Evolutionary conservation across 108 stramenopile species (phyloP).

Genomic region (Nitzschia palea): DNA sequence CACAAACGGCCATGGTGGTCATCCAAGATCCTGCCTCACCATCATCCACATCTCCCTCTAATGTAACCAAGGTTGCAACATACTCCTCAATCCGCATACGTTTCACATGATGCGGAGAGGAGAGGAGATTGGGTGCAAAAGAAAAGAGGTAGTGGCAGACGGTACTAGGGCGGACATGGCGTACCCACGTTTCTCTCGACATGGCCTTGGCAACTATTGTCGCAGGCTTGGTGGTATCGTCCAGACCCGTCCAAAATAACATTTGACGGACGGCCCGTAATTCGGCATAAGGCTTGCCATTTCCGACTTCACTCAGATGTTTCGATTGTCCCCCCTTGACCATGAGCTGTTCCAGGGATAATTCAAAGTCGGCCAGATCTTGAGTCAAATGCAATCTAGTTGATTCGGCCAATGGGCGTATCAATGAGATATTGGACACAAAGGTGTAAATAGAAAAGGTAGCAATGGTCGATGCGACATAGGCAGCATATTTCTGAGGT

Average conservation of each 20-base stretch:
- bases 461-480: conserved; percentile 72
- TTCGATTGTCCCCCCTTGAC: conserved; percentile 51
- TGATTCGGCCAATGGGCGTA: conserved; percentile 75
- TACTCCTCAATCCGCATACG: conserved; percentile 78
- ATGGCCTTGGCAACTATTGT: conserved; percentile 65
- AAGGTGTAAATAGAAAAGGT: conserved; percentile 82
- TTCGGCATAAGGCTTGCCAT: conserved; percentile 82
- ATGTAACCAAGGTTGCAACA: conserved; percentile 57
- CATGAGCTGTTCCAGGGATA: conserved; percentile 76
- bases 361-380: conserved; percentile 85
- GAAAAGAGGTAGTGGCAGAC: conserved; percentile 83
- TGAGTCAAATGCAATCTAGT: conserved; percentile 75
- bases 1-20: conserved; percentile 83
- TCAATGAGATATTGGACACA: conserved; percentile 74
- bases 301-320: conserved; percentile 60
- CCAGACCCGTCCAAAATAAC: conserved; percentile 85
- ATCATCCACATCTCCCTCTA: conserved; percentile 79
- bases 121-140: conserved; percentile 72
- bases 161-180: conserved; percentile 82
- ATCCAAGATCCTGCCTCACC: conserved; percentile 89
- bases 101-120: conserved; percentile 85
- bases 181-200: conserved; percentile 79
- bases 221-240: conserved; percentile 55
- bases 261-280: conserved; percentile 83
- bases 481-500: conserved; percentile 58